phyloP scores from a whole-genome alignment of 2,329 filamentous ascomycete genomes.

The Leptoxyphium fumago region DNA sequence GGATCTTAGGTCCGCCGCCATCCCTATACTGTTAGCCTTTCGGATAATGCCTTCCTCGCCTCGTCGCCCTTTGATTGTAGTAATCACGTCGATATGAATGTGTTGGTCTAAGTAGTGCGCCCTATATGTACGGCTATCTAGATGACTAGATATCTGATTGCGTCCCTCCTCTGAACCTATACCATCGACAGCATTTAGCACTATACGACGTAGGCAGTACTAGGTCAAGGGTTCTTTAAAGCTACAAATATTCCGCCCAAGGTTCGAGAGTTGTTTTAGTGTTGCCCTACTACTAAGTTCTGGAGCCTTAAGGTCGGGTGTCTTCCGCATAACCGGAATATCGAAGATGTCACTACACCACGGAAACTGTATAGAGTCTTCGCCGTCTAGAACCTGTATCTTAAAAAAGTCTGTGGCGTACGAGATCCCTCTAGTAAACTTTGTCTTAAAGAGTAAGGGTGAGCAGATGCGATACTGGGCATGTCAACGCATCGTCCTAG shows the following conservation, averaged over 20 bases:
- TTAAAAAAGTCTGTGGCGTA: neutral
- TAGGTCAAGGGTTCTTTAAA: neutral
- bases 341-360: neutral
- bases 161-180: conserved; percentile 2
- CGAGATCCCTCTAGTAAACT: neutral
- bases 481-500: neutral
- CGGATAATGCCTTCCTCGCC: conserved; percentile 1
- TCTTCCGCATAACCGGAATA: neutral
- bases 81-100: neutral
- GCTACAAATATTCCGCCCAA: neutral
- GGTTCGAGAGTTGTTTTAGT: neutral
- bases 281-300: neutral
- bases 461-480: neutral
- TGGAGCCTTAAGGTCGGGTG: neutral
- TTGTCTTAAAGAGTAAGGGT: neutral
- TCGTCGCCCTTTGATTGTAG: neutral
- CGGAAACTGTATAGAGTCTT: neutral
- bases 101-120: conserved; percentile 1
- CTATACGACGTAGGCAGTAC: neutral
- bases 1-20: neutral
- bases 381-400: neutral
- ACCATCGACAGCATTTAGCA: neutral
- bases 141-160: conserved; percentile 2
- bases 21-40: conserved; percentile 1
- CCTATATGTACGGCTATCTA: conserved; percentile 1